phyloP scores from a whole-genome alignment of 2,329 filamentous ascomycete genomes.

The Colletotrichum siamense region DNA sequence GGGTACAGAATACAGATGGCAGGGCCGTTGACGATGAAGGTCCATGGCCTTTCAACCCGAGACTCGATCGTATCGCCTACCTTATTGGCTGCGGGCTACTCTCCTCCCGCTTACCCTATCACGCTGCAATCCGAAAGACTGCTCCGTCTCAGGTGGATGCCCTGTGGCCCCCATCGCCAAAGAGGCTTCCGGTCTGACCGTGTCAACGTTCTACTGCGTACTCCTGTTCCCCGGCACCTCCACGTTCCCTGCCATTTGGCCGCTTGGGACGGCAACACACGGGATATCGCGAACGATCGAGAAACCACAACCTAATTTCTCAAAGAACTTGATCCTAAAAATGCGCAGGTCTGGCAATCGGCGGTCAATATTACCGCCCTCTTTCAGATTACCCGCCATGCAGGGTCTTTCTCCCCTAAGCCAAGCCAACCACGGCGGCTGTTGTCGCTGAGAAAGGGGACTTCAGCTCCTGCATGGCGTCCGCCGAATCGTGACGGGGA shows the following conservation, averaged over 20 bases:
- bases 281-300: background rate
- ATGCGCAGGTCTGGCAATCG: background rate
- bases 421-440: background rate
- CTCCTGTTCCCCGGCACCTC: background rate
- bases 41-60: background rate
- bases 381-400: background rate
- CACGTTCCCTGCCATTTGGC: background rate
- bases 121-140: background rate
- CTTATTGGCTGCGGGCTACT: background rate
- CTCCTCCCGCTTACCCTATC: background rate
- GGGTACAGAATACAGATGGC: background rate
- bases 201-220: background rate
- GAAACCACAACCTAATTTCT: background rate
- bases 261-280: background rate
- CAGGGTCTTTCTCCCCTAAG: background rate
- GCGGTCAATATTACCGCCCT: background rate
- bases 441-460: background rate
- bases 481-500: background rate
- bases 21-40: background rate
- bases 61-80: background rate
- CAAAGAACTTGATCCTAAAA: background rate
- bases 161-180: background rate
- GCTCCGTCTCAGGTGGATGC: constrained; percentile 6
- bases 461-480: background rate
- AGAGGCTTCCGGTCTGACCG: constrained; percentile 2